Evolutionary conservation across 2,329 filamentous ascomycete species (phyloP), one percentile per base, ranked within the genome.

Genomic region (Fusarium continuum): DNA sequence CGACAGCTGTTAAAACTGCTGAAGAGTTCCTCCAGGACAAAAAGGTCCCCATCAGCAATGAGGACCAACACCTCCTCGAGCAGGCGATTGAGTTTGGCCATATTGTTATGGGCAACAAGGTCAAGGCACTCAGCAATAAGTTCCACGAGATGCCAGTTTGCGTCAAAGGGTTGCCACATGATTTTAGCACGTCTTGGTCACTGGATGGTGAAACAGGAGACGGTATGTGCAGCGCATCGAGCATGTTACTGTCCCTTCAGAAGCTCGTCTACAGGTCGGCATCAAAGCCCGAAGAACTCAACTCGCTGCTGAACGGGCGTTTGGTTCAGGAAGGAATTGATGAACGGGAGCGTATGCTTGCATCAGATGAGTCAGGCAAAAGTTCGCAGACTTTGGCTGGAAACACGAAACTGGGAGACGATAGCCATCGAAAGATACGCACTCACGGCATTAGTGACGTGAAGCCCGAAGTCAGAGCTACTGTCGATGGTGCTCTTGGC

Each of bases 81-180:
- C 78, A 89, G 44, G 91, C 90, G 5, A 87, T 96, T n/a, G 69
- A 75, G 1, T 82, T 89, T 46, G 89, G 91, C 2, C 81, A 86
- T 35, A 68, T 79, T 4, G 87, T 91, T 1, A 71, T 88, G 1
- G 64, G 71, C 0, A 93, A 89, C 57, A 68, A 76, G 7, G 82
- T 89, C 23, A 93, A 92, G 81, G 80, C 80, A 20, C 80, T 87
- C 0, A 87, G 92, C 68, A 90, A 89, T 55, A 76, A 79, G 22
- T 88, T 87, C 19, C 91, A 94, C 66, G 91, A 97, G 72, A 83
- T 97, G 55, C 92, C 92, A 0, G 75, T 96, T 10, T 90, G 88
- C 55, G 77, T 97, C 4, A 72, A 85, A 4, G 77, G 85, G 16
- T 92, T 94, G 71, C 90, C 92, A 0, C 79, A 80, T 10, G 80